Evolutionary conservation across 1,139 yeast genomes (phyloP), one percentile per base, ranked within the genome.

Genomic region (Lodderomyces elongisporus): DNA sequence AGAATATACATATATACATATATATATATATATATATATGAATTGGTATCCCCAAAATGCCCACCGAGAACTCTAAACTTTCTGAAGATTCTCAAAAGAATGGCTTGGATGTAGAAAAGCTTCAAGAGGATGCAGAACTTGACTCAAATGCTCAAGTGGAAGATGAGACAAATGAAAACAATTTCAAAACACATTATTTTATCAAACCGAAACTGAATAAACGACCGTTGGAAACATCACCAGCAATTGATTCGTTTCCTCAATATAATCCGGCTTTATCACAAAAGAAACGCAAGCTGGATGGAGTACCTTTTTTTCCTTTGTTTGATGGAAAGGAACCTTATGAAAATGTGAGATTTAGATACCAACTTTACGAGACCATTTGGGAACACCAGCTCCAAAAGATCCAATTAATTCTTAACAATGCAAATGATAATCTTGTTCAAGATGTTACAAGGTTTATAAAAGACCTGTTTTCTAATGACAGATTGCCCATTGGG

Each of bases 251-350:
- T 26, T 33, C 42, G 32, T n/a, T n/a, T n/a, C n/a, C n/a, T n/a
- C n/a, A n/a, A n/a, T n/a, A n/a, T n/a, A n/a, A n/a, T n/a, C n/a
- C n/a, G n/a, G 26, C 4, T 27, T 23, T 23, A 23, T 4, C 28
- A 17, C 12, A 26, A 22, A 33, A 40, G 30, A 36, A 41, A 31
- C 32, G 18, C 17, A 13, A 20, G 22, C 9, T 10, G 9, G 22
- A 20, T 20, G 3, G 12, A 7, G 33, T 41, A 5, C 73, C 75
- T 4, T 69, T 72, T 39, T 36, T 58, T 6, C 45, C 50, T 27
- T 53, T 74, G 3, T 47, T 69, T 23, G 48, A 52, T 12, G 77
- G 75, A 0, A 41, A 51, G 3, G 81, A 75, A 39, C 55, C 70
- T 0, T 37, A 42, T 1, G 53, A 45, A 3, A 56, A 65, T 33